Evolutionary conservation across 495 filamentous ascomycete species (phyloP).

Genomic region (Pyronema omphalodes): DNA sequence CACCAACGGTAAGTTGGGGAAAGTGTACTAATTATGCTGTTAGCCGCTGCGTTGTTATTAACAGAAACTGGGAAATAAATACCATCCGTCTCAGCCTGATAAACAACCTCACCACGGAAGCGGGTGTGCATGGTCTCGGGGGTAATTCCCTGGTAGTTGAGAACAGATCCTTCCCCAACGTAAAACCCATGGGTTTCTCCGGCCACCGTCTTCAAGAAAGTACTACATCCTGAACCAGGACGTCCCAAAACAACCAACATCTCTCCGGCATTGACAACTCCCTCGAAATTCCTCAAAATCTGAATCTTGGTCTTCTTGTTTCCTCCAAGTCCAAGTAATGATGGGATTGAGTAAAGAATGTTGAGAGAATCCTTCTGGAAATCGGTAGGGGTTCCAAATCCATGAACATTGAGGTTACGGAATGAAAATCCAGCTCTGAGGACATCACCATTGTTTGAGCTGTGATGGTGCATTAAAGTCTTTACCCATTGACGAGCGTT

Average conservation of each 20-base stretch:
- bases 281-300: constrained; percentile 61
- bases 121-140: constrained; percentile 44
- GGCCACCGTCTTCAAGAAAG: constrained; percentile 60
- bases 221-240: constrained; percentile 56
- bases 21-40: constrained; percentile 39
- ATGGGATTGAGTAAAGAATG: constrained; percentile 23
- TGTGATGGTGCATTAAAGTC: constrained; percentile 31
- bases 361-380: constrained; percentile 62
- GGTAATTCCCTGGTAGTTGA: constrained; percentile 44
- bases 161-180: constrained; percentile 53
- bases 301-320: constrained; percentile 42
- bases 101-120: constrained; percentile 65
- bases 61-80: neutral
- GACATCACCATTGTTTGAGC: constrained; percentile 24
- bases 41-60: neutral
- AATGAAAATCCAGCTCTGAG: constrained; percentile 37
- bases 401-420: constrained; percentile 54
- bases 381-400: constrained; percentile 57
- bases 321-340: constrained; percentile 1
- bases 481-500: constrained; percentile 37
- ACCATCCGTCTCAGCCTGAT: constrained; percentile 55
- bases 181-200: constrained; percentile 56
- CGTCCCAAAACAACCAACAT: constrained; percentile 66
- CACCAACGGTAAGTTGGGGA: constrained; percentile 59
- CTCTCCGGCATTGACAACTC: constrained; percentile 55